Evolutionary conservation across 2,329 filamentous ascomycete genomes (phyloP), one percentile per base, ranked within the genome.

Genomic region (Fusarium tuaranense): DNA sequence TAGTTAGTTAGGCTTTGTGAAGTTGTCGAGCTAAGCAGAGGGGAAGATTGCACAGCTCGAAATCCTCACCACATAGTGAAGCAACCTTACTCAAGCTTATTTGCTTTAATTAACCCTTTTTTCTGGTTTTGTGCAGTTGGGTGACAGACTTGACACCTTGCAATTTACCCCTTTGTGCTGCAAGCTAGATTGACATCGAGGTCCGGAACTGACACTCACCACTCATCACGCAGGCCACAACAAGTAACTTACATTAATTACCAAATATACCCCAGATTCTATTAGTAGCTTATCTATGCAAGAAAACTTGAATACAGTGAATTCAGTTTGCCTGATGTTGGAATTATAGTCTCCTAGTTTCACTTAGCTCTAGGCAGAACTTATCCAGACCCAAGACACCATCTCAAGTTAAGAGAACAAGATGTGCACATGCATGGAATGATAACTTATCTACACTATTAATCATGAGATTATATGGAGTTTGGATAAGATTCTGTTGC

Each of bases 271-370:
- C n/a, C 20, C 30, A 16, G 2, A 1, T 20, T 14, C 9, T 4
- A 34, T 6, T 3, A 25, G 4, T 2, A 9, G 2, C n/a, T 25
- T 18, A 1, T 1, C 4, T 9, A 1, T 20, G 18, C 32, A 34
- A 34, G 2, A 34, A 13, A 14, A 34, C 32, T 7, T 18, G 5
- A 55, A 8, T 20, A 32, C 1, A 1, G 5, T n/a, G n/a, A 16
- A 18, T 20, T 32, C 10, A n/a, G 5, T 7, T 32, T 3, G 1
- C 10, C 9, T 20, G 9, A 14, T 9, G 12, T 7, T 32, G 12
- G 12, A 20, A 55, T 32, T 27, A 20, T 34, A 12, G 18, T 20
- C 12, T 20, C 18, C 48, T 10, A 32, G 25, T 53, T 55, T 13
- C 18, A 13, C 27, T 30, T 9, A 51, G 18, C 18, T n/a, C 9